phyloP scores from a whole-genome alignment of 768 basidiomycete genomes.

The Tylopilus cervinicoccineus region DNA sequence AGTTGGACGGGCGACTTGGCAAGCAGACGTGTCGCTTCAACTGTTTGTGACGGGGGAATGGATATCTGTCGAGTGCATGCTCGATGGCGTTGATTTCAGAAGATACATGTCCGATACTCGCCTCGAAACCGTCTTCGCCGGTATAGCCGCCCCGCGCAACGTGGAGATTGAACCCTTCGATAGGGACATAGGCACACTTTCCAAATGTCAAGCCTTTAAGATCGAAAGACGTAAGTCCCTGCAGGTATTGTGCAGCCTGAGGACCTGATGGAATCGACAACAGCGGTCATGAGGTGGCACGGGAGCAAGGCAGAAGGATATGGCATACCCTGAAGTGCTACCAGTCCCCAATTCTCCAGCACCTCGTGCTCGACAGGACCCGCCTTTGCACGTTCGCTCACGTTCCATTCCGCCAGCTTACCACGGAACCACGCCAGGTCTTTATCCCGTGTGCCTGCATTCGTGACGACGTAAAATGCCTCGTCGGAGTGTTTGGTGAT shows the following conservation, averaged over 20 bases:
- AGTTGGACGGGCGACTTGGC: conserved; percentile 67
- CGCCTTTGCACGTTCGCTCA: conserved; percentile 39
- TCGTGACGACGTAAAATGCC: conserved; percentile 94
- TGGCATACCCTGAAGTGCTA: conserved; percentile 83
- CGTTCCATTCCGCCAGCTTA: conserved; percentile 78
- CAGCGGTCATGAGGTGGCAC: background rate
- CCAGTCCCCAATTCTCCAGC: conserved; percentile 78
- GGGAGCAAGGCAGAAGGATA: background rate
- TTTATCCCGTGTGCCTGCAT: conserved; percentile 80
- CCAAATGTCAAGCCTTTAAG: conserved; percentile 78
- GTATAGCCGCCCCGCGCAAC: conserved; percentile 96
- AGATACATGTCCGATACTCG: conserved; percentile 16
- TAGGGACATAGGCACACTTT: conserved; percentile 72
- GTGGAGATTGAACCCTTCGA: conserved; percentile 62
- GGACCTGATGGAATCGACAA: conserved; percentile 51
- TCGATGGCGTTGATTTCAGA: background rate
- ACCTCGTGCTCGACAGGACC: conserved; percentile 78
- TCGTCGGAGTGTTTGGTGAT: conserved; percentile 79
- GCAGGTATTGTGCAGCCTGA: conserved; percentile 74
- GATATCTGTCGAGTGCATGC: conserved; percentile 59
- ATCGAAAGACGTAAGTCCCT: conserved; percentile 71
- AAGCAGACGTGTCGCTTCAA: conserved; percentile 62
- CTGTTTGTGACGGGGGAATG: conserved; percentile 73
- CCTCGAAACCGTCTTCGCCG: conserved; percentile 98
- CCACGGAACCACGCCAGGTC: conserved; percentile 76